phyloP scores from a whole-genome alignment of 768 basidiomycete species.

The Russula ochroleuca region DNA sequence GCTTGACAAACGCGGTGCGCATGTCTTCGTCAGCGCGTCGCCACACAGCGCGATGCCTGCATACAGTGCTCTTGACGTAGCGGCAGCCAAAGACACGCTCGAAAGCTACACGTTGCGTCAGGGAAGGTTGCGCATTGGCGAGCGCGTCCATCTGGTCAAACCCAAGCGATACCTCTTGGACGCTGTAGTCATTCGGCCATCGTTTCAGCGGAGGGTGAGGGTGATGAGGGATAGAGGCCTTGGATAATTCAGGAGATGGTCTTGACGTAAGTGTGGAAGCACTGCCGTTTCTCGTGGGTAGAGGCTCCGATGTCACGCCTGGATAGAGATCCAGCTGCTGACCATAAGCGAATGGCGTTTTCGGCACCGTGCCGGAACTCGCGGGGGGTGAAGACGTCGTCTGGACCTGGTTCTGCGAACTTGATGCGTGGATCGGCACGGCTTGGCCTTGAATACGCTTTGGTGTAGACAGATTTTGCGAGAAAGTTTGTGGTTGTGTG shows the following conservation, averaged over 20 bases:
- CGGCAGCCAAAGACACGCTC: constrained; percentile 66
- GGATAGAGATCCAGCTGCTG: constrained; percentile 18
- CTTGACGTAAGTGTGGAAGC: constrained; percentile 28
- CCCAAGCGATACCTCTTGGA: constrained; percentile 57
- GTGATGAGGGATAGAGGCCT: constrained; percentile 40
- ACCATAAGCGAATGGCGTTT: constrained; percentile 15
- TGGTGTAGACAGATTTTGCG: constrained; percentile 26
- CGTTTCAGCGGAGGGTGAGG: constrained; percentile 63
- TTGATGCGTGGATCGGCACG: constrained; percentile 14
- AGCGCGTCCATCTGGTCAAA: constrained; percentile 50
- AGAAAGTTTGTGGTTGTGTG: constrained; percentile 22
- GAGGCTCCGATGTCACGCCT: constrained; percentile 7
- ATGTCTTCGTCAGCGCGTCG: constrained; percentile 48
- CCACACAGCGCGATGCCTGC: constrained; percentile 67
- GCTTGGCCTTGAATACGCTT: constrained; percentile 24
- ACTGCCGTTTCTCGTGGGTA: constrained; percentile 25
- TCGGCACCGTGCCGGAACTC: constrained; percentile 2
- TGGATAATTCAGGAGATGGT: constrained; percentile 26
- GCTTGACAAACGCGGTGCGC: constrained; percentile 48
- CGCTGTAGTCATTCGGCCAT: constrained; percentile 75
- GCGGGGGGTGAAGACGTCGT: constrained; percentile 15
- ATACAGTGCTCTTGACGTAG: constrained; percentile 71
- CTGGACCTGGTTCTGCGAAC: constrained; percentile 11
- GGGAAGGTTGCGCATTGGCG: constrained; percentile 36
- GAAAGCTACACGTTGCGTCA: constrained; percentile 64